Conservation (phyloP, 495 filamentous ascomycete species). For the Annulohypoxylon bovei region DNA sequence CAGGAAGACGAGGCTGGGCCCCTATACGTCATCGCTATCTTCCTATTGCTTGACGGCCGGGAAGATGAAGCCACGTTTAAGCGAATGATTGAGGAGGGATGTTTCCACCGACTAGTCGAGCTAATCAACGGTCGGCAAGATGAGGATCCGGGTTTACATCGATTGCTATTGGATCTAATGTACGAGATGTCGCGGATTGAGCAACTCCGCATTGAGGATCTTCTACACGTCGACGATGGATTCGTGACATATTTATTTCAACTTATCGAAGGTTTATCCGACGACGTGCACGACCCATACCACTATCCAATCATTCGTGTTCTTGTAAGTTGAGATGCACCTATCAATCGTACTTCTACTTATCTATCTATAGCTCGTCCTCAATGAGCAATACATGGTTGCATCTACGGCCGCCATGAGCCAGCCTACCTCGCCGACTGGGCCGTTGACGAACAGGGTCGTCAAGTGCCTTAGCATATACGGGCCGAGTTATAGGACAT, state of each 20-base stretch:
- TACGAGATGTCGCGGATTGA: conserved; percentile 99
- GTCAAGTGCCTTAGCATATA: conserved; percentile 86
- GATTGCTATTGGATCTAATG: conserved; percentile 83
- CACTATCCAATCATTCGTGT: conserved; percentile 96
- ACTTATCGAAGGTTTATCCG: conserved; percentile 87
- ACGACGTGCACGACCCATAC: conserved; percentile 93
- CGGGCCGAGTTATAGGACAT: conserved; percentile 86
- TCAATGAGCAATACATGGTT: conserved; percentile 99
- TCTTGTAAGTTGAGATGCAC: conserved; percentile 65
- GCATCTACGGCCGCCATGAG: conserved; percentile 66
- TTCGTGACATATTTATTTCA: conserved; percentile 87
- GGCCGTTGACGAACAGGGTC: conserved; percentile 86
- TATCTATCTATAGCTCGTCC: conserved; percentile 72
- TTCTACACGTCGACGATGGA: conserved; percentile 82
- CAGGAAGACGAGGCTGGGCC: conserved; percentile 86
- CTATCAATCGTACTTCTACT: neutral
- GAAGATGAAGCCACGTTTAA: conserved; percentile 80
- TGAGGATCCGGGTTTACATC: conserved; percentile 77
- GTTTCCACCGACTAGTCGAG: conserved; percentile 84
- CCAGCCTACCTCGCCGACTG: conserved; percentile 57
- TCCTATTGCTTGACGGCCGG: conserved; percentile 91
- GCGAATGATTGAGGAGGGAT: conserved; percentile 86
- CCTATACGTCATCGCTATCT: conserved; percentile 82
- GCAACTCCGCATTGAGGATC: conserved; percentile 76
- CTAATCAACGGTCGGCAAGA: conserved; percentile 73